A percentile compares a stretch with the other conserved stretches of the same genome.
Conservation (phyloP, 805 yeast species). For the Starmerella lactis-condensi region DNA sequence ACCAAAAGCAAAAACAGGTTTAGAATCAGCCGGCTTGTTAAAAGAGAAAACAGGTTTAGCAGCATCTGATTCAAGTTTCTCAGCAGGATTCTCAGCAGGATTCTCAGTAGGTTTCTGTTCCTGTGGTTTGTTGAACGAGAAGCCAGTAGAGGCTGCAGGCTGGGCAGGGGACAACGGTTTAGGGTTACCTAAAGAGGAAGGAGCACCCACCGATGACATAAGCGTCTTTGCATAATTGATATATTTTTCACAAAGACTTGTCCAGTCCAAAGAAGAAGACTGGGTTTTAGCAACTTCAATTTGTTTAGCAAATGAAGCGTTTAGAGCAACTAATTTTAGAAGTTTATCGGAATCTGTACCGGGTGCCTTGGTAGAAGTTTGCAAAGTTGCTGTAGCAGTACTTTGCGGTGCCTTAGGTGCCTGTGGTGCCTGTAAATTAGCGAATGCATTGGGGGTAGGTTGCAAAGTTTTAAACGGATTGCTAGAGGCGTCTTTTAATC, state of each 20-base stretch:
- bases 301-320: slow-evolving; percentile 11
- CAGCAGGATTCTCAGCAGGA: too few relatives aligned
- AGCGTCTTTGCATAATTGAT: slow-evolving; percentile 10
- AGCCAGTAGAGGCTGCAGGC: not conserved
- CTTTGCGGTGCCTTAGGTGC: not conserved
- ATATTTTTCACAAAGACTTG: slow-evolving; percentile 14
- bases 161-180: not conserved
- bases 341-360: not conserved
- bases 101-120: too few relatives aligned
- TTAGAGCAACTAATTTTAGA: slow-evolving; percentile 12
- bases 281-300: slow-evolving; percentile 6
- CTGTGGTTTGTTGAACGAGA: too few relatives aligned
- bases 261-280: slow-evolving; percentile 13
- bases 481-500: not conserved
- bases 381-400: not conserved
- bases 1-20: slow-evolving; percentile 6
- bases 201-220: not conserved
- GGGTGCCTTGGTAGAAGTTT: not conserved
- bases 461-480: not conserved
- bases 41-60: not conserved
- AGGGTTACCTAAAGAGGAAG: not conserved
- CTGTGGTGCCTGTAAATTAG: not conserved
- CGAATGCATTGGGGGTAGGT: not conserved
- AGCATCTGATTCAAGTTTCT: not conserved
- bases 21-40: slow-evolving; percentile 8